These are phyloP conservation scores for Kwoniella europaea DNA, from an alignment of 768 basidiomycete genomes.

Conservation along the genomic window DNA sequence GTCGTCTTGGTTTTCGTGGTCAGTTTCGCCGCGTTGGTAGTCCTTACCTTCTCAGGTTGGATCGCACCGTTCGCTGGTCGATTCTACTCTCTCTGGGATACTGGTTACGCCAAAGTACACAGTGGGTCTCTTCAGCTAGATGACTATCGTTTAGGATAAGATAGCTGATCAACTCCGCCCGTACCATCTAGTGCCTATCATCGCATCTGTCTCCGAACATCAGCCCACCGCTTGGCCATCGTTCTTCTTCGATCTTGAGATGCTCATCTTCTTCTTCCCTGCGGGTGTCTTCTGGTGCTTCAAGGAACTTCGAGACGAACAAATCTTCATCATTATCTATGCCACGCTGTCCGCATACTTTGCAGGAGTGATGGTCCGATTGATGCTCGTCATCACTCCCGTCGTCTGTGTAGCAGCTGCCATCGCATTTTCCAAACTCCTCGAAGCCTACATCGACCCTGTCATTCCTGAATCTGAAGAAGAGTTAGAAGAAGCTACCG, in stretches of 20 bases:
- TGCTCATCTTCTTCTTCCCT: constrained; percentile 97
- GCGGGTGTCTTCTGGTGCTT: constrained; percentile 94
- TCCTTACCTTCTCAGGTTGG: constrained; percentile 87
- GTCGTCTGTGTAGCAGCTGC: constrained; percentile 94
- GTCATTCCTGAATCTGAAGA: constrained; percentile 65
- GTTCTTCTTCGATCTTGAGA: constrained; percentile 98
- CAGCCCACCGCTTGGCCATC: constrained; percentile 99
- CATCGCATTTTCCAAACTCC: constrained; percentile 81
- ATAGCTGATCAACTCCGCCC: neutral
- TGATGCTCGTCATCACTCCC: constrained; percentile 96
- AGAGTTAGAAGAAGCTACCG: constrained; percentile 32
- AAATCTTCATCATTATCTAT: constrained; percentile 98
- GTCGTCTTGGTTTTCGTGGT: constrained; percentile 73
- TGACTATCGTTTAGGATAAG: no score
- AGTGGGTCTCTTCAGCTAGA: constrained; percentile 65
- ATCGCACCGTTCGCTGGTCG: constrained; percentile 99
- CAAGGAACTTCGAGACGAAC: constrained; percentile 91
- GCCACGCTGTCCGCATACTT: constrained; percentile 96
- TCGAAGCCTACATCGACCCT: constrained; percentile 90
- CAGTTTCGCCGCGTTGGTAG: constrained; percentile 73
- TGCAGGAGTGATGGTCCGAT: constrained; percentile 98
- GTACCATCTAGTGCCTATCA: constrained; percentile 72
- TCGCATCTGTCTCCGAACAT: constrained; percentile 98
- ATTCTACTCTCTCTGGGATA: constrained; percentile 99
- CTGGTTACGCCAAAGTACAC: constrained; percentile 88